Conservation (phyloP, 768 basidiomycete species). For the Multifurca ochricompacta region DNA sequence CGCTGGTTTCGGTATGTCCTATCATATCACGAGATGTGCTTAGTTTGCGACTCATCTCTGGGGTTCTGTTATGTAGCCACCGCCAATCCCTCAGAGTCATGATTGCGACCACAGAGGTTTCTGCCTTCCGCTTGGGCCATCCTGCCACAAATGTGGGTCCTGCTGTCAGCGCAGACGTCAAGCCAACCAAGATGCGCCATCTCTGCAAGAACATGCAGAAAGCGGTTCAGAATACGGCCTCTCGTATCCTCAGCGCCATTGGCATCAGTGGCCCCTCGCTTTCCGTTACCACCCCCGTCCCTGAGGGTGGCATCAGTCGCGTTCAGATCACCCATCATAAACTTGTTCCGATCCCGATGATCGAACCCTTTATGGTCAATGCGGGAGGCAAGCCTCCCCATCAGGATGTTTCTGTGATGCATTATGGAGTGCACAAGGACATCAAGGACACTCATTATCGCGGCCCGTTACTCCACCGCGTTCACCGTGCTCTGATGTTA, state of each 20-base stretch:
- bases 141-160: constrained; percentile 1
- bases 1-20: constrained; percentile 13
- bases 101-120: constrained; percentile 10
- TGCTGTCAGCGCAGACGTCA: neutral
- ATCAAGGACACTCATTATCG: constrained; percentile 23
- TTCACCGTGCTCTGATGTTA: constrained; percentile 56
- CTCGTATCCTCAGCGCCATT: constrained; percentile 10
- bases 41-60: neutral
- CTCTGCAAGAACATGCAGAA: constrained; percentile 19
- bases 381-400: neutral
- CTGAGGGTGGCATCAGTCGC: neutral
- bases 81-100: constrained; percentile 9
- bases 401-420: neutral
- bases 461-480: constrained; percentile 31
- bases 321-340: constrained; percentile 3
- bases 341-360: neutral
- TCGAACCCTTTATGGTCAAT: neutral
- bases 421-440: constrained; percentile 21
- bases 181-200: constrained; percentile 16
- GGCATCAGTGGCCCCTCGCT: constrained; percentile 4
- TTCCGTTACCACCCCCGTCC: neutral
- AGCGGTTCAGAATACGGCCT: constrained; percentile 4
- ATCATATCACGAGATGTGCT: neutral
- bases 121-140: constrained; percentile 14
- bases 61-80: neutral